These are phyloP conservation scores for Ganoderma leucocontextum DNA, from an alignment of 1,284 basidiomycete species.

Conservation along the genomic window DNA sequence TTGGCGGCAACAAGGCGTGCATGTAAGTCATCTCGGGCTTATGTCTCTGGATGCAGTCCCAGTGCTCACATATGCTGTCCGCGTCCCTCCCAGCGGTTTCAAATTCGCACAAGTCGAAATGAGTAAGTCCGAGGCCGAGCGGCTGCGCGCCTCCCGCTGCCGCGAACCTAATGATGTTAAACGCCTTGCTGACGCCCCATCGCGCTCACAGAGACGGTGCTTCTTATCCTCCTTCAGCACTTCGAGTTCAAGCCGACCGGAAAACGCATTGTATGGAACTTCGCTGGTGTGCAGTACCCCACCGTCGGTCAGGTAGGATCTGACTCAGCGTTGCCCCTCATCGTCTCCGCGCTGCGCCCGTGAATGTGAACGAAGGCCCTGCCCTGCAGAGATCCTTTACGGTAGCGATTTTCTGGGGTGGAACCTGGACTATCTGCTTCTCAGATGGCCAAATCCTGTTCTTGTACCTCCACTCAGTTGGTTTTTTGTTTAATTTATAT, in stretches of 20 bases:
- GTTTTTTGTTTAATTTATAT: too few relatives aligned
- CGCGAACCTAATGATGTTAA: background rate
- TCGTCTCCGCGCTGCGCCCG: constrained; percentile 16
- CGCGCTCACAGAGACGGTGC: constrained; percentile 27
- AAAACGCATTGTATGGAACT: constrained; percentile 33
- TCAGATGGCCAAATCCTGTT: too few relatives aligned
- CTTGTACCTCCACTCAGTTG: too few relatives aligned
- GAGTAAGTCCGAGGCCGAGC: constrained; percentile 19
- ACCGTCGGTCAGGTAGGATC: constrained; percentile 19
- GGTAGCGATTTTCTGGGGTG: too few relatives aligned
- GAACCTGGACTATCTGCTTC: too few relatives aligned
- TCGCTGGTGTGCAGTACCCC: constrained; percentile 31
- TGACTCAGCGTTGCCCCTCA: constrained; percentile 27
- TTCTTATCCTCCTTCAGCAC: constrained; percentile 28
- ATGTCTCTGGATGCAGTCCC: background rate
- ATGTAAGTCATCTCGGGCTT: constrained; percentile 34
- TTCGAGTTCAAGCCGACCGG: constrained; percentile 31
- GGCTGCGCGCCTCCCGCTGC: background rate
- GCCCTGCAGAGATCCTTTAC: too few relatives aligned
- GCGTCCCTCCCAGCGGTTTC: constrained; percentile 20
- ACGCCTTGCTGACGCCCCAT: background rate
- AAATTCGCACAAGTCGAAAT: constrained; percentile 28
- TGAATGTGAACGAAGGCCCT: background rate
- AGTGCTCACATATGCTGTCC: background rate
- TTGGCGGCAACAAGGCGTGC: constrained; percentile 43